A percentile compares a stretch with the other conserved stretches of the same genome.
phyloP scores from a whole-genome alignment of 441 rosid genomes.

The Adansonia grandidieri region DNA sequence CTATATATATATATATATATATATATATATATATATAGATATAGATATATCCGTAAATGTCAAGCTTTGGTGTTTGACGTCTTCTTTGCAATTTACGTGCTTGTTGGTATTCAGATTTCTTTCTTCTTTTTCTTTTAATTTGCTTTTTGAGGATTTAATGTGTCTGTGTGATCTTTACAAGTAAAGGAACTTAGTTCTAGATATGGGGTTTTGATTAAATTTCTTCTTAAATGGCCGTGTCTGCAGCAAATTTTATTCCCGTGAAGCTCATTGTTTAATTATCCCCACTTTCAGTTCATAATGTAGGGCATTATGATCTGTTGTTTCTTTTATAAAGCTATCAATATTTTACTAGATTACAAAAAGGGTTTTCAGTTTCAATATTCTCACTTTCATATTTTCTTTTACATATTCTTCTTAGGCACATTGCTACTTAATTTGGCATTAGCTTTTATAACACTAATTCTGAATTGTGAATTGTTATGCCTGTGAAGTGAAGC shows the following conservation, averaged over 20 bases:
- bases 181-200: background rate
- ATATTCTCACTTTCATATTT: background rate
- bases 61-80: constrained; percentile 9
- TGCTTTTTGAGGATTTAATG: background rate
- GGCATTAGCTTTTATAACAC: background rate
- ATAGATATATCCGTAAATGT: background rate
- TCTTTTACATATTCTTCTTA: background rate
- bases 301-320: background rate
- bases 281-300: background rate
- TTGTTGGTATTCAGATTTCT: background rate
- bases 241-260: background rate
- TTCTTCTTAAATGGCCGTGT: constrained; percentile 4
- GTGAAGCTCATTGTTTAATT: constrained; percentile 6
- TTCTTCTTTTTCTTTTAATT: background rate
- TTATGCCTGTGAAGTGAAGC: constrained; percentile 8
- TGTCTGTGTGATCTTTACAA: background rate
- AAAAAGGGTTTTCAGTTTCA: background rate
- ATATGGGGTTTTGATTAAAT: constrained; percentile 2
- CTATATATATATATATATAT: background rate
- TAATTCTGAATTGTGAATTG: background rate
- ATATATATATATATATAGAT: no score
- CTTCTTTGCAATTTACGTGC: constrained; percentile 13
- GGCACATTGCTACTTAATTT: background rate
- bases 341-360: background rate
- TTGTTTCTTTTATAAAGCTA: background rate